Evolutionary conservation across 1,139 yeast genomes (phyloP), one percentile per base, ranked within the genome.

Genomic region (Suhomyces ambrosiae): DNA sequence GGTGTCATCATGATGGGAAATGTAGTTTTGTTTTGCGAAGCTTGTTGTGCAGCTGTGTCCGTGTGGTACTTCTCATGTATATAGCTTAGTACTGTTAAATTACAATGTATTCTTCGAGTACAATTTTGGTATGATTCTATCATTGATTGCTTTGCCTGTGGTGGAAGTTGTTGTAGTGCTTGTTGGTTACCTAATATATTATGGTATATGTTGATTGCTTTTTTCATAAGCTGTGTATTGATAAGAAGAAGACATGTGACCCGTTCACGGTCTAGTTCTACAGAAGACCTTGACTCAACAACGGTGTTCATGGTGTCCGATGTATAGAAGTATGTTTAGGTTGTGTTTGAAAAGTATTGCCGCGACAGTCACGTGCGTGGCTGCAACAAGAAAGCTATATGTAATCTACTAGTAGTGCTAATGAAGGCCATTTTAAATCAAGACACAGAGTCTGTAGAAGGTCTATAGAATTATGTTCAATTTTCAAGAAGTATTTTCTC

Each of bases 1-100:
- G 83, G 72, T 3, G 76, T 63, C 45, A 77, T 65, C 32, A 77
- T 71, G 24, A 73, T 64, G 0, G 83, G 83, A 43, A 76, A 71
- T 39, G 74, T 60, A 33, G 71, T 54, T 50, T 68, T 56, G 53
- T 68, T 56, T 12, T 55, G 60, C 14, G 52, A 56, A 5, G 53
- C 54, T 27, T 54, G 57, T 14, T 52, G 54, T 12, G 53, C 58
- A 0, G 58, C 48, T 8, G 57, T 55, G 31, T 59, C 65, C n/a
- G 61, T 48, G 39, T 76, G 74, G 48, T 76, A 76, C 41, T 70
- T 66, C 41, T 76, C 82, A 45, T 76, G 76, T 27, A 78, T 66
- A 35, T 70, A 72, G 6, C 79, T 73, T 39, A 78, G 61, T 33
- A 77, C 80, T 8, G 77, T 63, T 38, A 78, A 57, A 49, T 78